Conservation (phyloP, 306 rosid genomes). For the Castanopsis chinensis region DNA sequence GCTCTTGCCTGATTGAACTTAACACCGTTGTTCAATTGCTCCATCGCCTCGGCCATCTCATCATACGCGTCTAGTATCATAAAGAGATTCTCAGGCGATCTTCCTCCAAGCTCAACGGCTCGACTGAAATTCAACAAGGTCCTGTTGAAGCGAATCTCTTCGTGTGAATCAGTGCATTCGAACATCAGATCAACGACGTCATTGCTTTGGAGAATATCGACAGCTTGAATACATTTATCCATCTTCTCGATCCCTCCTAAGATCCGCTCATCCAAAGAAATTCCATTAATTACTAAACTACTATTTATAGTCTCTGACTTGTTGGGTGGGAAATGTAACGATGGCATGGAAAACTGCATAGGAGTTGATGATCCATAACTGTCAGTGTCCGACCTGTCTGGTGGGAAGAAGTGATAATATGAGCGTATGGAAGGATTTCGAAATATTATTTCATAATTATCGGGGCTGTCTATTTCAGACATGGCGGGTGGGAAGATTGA, state of each 20-base stretch:
- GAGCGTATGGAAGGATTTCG: too few relatives aligned
- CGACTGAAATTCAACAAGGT: slow-evolving; percentile 79
- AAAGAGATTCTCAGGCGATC: slow-evolving; percentile 87
- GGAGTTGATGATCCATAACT: too few relatives aligned
- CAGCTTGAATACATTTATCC: too few relatives aligned
- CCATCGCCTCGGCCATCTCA: slow-evolving; percentile 55
- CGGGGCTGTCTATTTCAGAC: fast-evolving
- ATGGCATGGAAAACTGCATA: too few relatives aligned
- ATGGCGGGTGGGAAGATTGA: too few relatives aligned
- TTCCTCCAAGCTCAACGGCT: slow-evolving; percentile 67
- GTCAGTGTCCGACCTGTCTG: too few relatives aligned
- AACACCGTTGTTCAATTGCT: slow-evolving; percentile 43
- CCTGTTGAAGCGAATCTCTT: slow-evolving; percentile 56
- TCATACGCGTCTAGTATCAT: slow-evolving; percentile 92
- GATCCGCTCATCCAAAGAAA: slow-evolving; percentile 51
- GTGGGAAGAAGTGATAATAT: too few relatives aligned
- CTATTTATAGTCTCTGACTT: too few relatives aligned
- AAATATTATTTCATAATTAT: fast-evolving
- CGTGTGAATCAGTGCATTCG: fast-evolving
- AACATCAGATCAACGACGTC: too few relatives aligned
- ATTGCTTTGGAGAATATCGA: too few relatives aligned
- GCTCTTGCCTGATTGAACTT: slow-evolving; percentile 58
- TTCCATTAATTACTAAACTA: slow-evolving; percentile 48
- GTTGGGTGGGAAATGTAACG: too few relatives aligned
- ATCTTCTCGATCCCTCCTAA: background rate